phyloP scores from a whole-genome alignment of 78 protist genomes.

The Guillardia theta region DNA sequence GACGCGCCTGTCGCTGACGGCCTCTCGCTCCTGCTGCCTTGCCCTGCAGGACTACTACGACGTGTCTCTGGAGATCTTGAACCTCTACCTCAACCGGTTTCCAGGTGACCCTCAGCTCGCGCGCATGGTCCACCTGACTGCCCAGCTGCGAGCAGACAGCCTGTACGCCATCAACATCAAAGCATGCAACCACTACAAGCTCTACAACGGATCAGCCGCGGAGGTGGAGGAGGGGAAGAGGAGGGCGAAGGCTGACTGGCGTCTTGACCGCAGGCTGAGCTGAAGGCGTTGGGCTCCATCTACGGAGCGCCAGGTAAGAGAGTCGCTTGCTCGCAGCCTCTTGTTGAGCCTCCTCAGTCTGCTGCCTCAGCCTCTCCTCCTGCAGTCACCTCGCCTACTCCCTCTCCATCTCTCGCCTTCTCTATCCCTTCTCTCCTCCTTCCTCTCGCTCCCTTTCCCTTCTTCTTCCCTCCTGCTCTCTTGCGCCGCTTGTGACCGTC shows the following conservation, averaged over 20 bases:
- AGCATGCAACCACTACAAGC: conserved; percentile 78
- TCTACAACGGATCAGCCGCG: conserved; percentile 81
- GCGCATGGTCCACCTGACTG: neutral
- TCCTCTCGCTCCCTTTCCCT: neutral
- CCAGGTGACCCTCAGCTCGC: too few relatives aligned
- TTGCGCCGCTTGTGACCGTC: neutral
- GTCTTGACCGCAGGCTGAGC: too few relatives aligned
- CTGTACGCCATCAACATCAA: conserved; percentile 73
- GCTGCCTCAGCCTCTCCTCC: neutral
- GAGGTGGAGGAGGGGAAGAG: conserved; percentile 57
- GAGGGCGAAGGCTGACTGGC: neutral
- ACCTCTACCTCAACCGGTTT: neutral
- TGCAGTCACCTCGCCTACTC: neutral
- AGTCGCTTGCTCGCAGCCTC: too few relatives aligned
- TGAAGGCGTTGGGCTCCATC: too few relatives aligned
- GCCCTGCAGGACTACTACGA: conserved; percentile 89
- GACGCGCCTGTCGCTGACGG: too few relatives aligned
- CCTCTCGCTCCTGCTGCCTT: too few relatives aligned
- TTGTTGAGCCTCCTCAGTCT: too few relatives aligned
- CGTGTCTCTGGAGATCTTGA: conserved; percentile 67
- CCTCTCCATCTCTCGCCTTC: neutral
- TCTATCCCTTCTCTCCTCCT: neutral
- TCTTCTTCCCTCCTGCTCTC: neutral
- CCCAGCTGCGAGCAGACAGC: neutral
- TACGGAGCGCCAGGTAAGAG: too few relatives aligned